Base-by-base conservation (phyloP, 331 rosid genomes). In the Cucumis variabilis region DNA sequence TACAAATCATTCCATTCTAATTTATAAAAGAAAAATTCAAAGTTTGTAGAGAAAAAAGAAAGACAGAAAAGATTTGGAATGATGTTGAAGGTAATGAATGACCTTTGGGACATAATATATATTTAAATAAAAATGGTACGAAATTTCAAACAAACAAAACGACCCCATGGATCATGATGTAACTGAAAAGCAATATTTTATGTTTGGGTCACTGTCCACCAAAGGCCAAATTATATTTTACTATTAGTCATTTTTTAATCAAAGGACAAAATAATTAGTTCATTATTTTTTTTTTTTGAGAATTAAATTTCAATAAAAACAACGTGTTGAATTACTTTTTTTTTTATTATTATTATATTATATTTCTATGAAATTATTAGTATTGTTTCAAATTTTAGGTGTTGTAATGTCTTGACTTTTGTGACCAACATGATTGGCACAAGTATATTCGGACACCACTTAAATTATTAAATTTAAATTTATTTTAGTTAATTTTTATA, bases 211-310 rank as follows among this genome's bases (percentile, higher is more conserved):
- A 5, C 28, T 81, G 21, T 58, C 85, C 85, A 53, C 30, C 85
- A 20, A 19, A 12, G 30, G 85, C 58, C 85, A 33, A 30, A 37
- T 4, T 37, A 5, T 37, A 4, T 37, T 37, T 37, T 37, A 4
- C 7, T 37, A 4, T 37, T 37, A 3, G 4, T 4, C 6, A 37
- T 37, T 37, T 37, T 37, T 37, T 37, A 37, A 37, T 44, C 48
- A 44, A 44, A 44, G 48, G 85, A 81, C 85, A 33, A 30, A 60
- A 82, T 82, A 20, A 60, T 81, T 81, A 19, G 13, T 71, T 60
- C 37, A 58, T 81, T 81, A 58, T 81, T 20, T 19, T 63, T 9
- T 63, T 9, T 62, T 20, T 53, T 53, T 13, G 6, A 21, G 1
- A 62, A 62, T 8, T 7, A 17, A 17, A 20, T 60, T 6, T 28